Base-by-base conservation (phyloP, 768 basidiomycete genomes). In the Boletus rex-veris region DNA sequence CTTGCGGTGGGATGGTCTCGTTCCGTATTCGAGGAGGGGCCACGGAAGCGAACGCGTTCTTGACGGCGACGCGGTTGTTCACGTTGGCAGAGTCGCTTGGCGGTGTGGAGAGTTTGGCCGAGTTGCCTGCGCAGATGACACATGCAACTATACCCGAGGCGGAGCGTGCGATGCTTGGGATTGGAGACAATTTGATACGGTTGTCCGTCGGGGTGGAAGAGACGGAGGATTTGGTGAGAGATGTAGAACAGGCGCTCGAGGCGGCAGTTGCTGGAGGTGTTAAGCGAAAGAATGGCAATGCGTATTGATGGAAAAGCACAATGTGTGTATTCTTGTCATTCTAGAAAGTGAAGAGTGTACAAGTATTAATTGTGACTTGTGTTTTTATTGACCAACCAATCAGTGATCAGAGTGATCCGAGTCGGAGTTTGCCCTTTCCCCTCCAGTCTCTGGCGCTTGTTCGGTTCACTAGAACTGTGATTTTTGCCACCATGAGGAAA, bases 161-260 rank as follows among this genome's bases (percentile, higher is more conserved):
- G 2, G 87, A 90, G 69, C 75, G 92, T 11, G 80, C 75, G 28
- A 47, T 72, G 14, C 73, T 93, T 28, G 94, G 95, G 1, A 92
- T 98, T 56, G 82, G 82, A 5, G 85, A 85, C 18, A 81, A 86
- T 57, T 68, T 96, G 54, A 74, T 97, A 3, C 75, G 95, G 16
- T 68, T 98, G 58, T 88, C 85, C 35, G 90, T 95, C 1, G 95
- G 95, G 3, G 80, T 96, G 14, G 96, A 98, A 72, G 95, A 98
- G 47, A 76, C 67, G 14, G 86, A 88, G 19, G 96, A 98, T 73
- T 65, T 98, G 44, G 72, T 94, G 31, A 49, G 56, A 8, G 67
- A 68, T 33, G 48, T 68, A 9, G 65, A 67, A 4, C 63, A 63
- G 52, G 67, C 67, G 16, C 67, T 68, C 26, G 55, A 67, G 45